Percentiles rank a stretch among this genome's conserved stretches.
Conservation (phyloP, 2,329 filamentous ascomycete species). For the Paecilomyces niveus region DNA sequence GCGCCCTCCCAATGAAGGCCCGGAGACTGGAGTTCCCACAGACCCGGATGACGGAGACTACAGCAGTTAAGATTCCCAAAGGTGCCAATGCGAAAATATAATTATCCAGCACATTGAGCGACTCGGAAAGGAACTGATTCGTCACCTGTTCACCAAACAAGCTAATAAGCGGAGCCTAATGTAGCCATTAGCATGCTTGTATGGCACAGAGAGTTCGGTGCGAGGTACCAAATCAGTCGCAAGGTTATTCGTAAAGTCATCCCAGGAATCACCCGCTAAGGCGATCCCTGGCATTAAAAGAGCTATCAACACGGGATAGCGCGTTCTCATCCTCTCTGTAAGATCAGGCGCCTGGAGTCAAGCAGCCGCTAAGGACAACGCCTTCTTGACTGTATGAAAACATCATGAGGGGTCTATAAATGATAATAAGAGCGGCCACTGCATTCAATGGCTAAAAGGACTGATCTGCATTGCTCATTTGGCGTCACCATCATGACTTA, state of each 20-base stretch:
- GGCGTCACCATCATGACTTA: background rate
- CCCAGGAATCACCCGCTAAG: constrained; percentile 22
- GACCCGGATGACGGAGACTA: constrained; percentile 41
- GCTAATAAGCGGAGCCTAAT: constrained; percentile 27
- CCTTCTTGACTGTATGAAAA: background rate
- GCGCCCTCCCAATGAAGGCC: constrained; percentile 40
- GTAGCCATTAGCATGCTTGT: background rate
- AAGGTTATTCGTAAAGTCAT: constrained; percentile 34
- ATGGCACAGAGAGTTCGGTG: background rate
- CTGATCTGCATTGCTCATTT: background rate
- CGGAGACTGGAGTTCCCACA: constrained; percentile 37
- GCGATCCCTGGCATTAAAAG: constrained; percentile 10
- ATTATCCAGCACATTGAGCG: constrained; percentile 34
- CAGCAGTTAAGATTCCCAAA: constrained; percentile 38
- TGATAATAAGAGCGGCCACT: no score
- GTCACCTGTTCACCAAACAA: constrained; percentile 43
- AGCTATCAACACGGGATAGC: constrained; percentile 6
- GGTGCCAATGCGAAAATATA: constrained; percentile 43
- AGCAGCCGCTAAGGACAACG: background rate
- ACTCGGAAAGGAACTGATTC: constrained; percentile 44
- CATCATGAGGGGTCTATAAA: background rate
- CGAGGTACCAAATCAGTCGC: constrained; percentile 29
- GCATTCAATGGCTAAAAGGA: background rate
- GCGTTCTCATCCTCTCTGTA: background rate
- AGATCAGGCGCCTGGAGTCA: background rate